phyloP scores from a whole-genome alignment of 1,284 basidiomycete genomes.

The Porogramme epimiltina region DNA sequence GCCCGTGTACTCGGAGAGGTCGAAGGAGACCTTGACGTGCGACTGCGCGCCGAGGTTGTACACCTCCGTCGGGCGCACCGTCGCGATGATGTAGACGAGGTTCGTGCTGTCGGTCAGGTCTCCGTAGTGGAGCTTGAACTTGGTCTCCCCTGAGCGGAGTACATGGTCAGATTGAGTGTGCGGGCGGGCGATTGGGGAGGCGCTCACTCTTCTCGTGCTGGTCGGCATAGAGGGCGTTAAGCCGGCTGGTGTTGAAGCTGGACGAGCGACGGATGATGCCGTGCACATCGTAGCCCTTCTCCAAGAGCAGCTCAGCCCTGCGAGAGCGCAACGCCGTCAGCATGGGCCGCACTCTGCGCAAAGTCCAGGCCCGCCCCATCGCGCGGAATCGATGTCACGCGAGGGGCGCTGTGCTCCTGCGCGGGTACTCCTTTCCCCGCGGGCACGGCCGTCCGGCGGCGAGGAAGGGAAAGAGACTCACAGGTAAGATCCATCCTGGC shows the following conservation, averaged over 20 bases:
- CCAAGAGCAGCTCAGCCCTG: constrained; percentile 81
- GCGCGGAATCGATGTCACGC: too few relatives aligned
- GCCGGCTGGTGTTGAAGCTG: constrained; percentile 90
- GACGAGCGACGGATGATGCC: constrained; percentile 93
- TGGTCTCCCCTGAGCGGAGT: constrained; percentile 65
- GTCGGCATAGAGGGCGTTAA: constrained; percentile 89
- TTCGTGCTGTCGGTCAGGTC: constrained; percentile 92
- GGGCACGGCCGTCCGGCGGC: too few relatives aligned
- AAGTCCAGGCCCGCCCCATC: too few relatives aligned
- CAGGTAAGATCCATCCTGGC: constrained; percentile 91
- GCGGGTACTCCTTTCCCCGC: too few relatives aligned
- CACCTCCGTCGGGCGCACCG: constrained; percentile 89
- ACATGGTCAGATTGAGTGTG: too few relatives aligned
- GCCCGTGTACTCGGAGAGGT: constrained; percentile 96
- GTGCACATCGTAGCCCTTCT: constrained; percentile 90
- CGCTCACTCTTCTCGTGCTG: constrained; percentile 59
- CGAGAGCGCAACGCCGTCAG: neutral
- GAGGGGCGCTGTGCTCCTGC: too few relatives aligned
- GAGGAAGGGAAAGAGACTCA: constrained; percentile 45
- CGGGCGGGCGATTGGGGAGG: too few relatives aligned
- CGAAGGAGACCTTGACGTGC: constrained; percentile 96
- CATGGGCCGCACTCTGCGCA: too few relatives aligned
- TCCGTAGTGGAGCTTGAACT: constrained; percentile 89
- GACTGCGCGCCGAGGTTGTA: constrained; percentile 97
- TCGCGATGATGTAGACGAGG: constrained; percentile 89